Percentiles rank a stretch among this genome's conserved stretches.
Evolutionary conservation across 228 moss, liverwort and hornwort genomes (phyloP).

Genomic region (Sphagnum magellanicum): DNA sequence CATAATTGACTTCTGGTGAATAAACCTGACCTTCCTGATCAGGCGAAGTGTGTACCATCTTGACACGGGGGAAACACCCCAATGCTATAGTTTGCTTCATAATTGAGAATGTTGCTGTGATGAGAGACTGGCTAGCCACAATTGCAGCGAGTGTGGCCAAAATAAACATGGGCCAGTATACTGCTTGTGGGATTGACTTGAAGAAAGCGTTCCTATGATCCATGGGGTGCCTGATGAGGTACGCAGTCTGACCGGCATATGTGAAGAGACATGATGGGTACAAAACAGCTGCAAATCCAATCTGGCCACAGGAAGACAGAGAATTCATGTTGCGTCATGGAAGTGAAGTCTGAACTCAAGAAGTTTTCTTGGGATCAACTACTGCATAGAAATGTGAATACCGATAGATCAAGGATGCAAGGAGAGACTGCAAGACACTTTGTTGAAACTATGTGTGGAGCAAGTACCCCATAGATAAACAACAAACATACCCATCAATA

Average conservation of each 20-base stretch:
- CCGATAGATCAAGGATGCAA: too few species aligned
- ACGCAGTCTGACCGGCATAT: conserved; percentile 79
- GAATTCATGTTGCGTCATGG: too few species aligned
- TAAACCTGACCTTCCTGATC: conserved; percentile 64
- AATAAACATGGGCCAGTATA: conserved; percentile 73
- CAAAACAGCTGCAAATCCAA: conserved; percentile 47
- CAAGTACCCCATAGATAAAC: too few species aligned
- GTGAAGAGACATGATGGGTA: conserved; percentile 60
- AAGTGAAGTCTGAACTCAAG: too few species aligned
- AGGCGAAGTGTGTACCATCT: conserved; percentile 66
- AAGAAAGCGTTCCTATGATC: conserved; percentile 57
- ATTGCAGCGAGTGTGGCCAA: conserved; percentile 68
- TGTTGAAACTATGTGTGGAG: too few species aligned
- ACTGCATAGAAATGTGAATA: too few species aligned
- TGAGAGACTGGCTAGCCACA: conserved; percentile 77
- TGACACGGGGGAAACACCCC: conserved; percentile 73
- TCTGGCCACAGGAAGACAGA: conserved; percentile 21
- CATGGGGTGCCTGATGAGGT: conserved; percentile 51
- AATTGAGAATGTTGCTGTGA: conserved; percentile 72
- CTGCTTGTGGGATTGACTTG: conserved; percentile 39
- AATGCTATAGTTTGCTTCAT: conserved; percentile 69
- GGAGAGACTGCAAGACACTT: too few species aligned
- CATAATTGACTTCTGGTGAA: conserved; percentile 70
- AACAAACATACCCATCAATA: too few species aligned
- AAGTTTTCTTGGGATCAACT: too few species aligned